A percentile compares a stretch with the other conserved stretches of the same genome.
These are phyloP conservation scores for Colletotrichum musae DNA, from an alignment of 2,329 filamentous ascomycete genomes.

Conservation along the genomic window DNA sequence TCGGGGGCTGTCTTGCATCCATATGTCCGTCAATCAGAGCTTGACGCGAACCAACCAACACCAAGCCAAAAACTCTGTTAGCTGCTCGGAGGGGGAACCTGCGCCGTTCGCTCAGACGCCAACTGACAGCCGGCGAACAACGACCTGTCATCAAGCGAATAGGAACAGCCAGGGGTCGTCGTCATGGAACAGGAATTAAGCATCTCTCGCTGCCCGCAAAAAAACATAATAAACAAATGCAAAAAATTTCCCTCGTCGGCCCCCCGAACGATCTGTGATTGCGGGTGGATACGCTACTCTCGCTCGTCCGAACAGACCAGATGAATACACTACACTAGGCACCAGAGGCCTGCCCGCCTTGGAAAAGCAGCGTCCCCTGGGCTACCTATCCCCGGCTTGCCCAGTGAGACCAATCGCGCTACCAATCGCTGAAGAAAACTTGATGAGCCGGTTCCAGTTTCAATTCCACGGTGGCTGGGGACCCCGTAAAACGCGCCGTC, in stretches of 20 bases:
- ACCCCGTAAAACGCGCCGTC: conserved; percentile 7
- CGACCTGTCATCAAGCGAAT: conserved; percentile 1
- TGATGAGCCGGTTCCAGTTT: conserved; percentile 30
- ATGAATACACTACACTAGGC: not conserved
- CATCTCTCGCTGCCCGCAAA: conserved; percentile 22
- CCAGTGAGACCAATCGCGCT: not conserved
- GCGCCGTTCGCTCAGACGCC: conserved; percentile 21
- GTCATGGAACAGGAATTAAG: conserved; percentile 13
- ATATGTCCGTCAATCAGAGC: conserved; percentile 25
- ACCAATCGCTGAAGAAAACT: conserved; percentile 12
- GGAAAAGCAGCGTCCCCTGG: conserved; percentile 1
- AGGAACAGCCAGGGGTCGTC: not conserved
- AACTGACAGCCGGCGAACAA: conserved; percentile 4
- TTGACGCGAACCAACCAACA: conserved; percentile 30
- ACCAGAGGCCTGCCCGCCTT: conserved; percentile 1
- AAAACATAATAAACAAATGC: not conserved
- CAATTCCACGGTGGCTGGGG: conserved; percentile 34
- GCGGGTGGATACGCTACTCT: conserved; percentile 18
- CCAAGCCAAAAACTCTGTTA: not conserved
- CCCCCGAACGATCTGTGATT: conserved; percentile 34
- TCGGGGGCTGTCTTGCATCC: conserved; percentile 11
- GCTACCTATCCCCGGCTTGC: conserved; percentile 1
- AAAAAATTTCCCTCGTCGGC: conserved; percentile 19
- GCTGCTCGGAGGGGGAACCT: conserved; percentile 1
- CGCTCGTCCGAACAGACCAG: too few relatives aligned